phyloP scores from a whole-genome alignment of 2,329 filamentous ascomycete species.

The Xylaria sp. region DNA sequence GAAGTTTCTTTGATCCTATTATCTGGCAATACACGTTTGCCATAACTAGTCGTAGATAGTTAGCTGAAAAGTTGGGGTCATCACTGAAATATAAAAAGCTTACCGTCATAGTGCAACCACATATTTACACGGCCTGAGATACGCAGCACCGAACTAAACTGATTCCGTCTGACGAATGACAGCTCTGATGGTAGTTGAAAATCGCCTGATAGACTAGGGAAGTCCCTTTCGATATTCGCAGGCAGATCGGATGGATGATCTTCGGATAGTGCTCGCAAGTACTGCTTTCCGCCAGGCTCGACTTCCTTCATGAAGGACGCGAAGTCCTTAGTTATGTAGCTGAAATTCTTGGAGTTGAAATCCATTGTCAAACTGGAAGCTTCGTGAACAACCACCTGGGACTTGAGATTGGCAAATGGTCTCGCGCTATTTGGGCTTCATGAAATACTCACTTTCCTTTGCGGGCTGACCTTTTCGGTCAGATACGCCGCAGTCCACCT shows the following conservation, averaged over 20 bases:
- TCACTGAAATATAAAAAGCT: conserved; percentile 43
- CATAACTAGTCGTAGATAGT: conserved; percentile 67
- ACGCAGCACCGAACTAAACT: conserved; percentile 82
- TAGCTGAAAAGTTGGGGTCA: background rate
- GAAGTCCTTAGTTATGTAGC: conserved; percentile 76
- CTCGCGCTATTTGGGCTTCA: background rate
- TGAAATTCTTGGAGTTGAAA: conserved; percentile 85
- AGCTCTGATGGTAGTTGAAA: conserved; percentile 76
- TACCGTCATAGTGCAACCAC: conserved; percentile 90
- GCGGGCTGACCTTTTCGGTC: conserved; percentile 66
- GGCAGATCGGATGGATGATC: conserved; percentile 75
- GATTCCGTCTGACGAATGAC: conserved; percentile 65
- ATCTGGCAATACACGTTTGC: conserved; percentile 89
- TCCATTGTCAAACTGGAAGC: conserved; percentile 75
- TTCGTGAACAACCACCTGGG: conserved; percentile 78
- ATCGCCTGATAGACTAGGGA: conserved; percentile 74
- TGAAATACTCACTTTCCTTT: conserved; percentile 64
- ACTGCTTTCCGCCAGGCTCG: conserved; percentile 70
- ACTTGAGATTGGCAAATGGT: conserved; percentile 15
- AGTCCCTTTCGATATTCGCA: conserved; percentile 77
- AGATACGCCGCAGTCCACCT: conserved; percentile 79
- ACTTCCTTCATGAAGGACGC: conserved; percentile 72
- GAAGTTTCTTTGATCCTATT: conserved; percentile 75
- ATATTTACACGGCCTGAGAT: conserved; percentile 84
- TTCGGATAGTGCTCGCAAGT: conserved; percentile 81